phyloP scores from a whole-genome alignment of 2,329 filamentous ascomycete species.

The Pezicula rhizophila region DNA sequence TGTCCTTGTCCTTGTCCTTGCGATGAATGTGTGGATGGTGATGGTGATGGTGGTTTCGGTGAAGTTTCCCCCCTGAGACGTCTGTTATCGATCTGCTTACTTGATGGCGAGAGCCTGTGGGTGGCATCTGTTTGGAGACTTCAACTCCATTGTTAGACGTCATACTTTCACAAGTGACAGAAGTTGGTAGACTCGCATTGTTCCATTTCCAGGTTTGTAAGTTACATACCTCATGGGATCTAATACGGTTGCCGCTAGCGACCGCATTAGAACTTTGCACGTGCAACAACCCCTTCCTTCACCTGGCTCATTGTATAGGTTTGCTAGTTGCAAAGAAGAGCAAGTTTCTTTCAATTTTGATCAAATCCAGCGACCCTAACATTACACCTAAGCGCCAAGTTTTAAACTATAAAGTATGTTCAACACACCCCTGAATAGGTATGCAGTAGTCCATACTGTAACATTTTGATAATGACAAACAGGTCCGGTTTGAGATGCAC shows the following conservation, averaged over 20 bases:
- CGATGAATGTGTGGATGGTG: slow-evolving; percentile 29
- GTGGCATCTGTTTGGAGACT: slow-evolving; percentile 26
- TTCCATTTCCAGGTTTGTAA: background rate
- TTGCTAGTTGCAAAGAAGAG: no score
- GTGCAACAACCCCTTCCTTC: no score
- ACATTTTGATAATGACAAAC: no score
- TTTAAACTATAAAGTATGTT: no score
- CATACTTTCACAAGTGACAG: background rate
- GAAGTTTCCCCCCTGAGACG: slow-evolving; percentile 8
- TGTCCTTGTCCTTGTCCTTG: slow-evolving; percentile 21
- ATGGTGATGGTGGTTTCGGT: slow-evolving; percentile 32
- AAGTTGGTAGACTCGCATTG: background rate
- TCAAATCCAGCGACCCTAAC: no score
- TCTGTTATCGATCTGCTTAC: slow-evolving; percentile 42
- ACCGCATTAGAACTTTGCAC: no score
- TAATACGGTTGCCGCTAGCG: background rate
- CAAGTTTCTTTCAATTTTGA: no score
- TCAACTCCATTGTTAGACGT: slow-evolving; percentile 32
- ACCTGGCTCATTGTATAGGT: no score
- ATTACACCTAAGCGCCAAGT: no score
- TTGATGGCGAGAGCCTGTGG: slow-evolving; percentile 41
- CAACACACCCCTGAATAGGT: no score
- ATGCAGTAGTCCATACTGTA: no score
- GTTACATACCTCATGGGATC: background rate
- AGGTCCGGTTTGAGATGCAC: no score